Conservation (phyloP, 164 flowering plant species). For the Hamamelis virginiana region DNA sequence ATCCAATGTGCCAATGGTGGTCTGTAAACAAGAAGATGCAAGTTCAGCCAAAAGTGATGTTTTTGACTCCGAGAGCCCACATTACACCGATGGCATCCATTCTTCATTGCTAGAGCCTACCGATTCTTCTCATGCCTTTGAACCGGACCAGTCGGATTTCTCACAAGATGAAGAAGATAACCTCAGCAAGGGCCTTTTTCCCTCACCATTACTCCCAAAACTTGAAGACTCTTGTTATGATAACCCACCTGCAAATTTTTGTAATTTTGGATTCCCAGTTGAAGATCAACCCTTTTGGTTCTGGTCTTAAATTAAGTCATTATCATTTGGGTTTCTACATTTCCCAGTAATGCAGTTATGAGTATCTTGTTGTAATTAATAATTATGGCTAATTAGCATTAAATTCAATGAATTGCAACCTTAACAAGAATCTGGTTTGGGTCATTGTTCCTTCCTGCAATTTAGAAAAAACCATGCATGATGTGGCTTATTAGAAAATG, state of each 20-base stretch:
- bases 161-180: constrained; percentile 61
- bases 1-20: not conserved
- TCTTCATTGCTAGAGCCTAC: constrained; percentile 44
- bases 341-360: no score
- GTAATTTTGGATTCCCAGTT: constrained; percentile 29
- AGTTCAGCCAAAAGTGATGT: constrained; percentile 43
- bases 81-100: constrained; percentile 40
- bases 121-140: constrained; percentile 48
- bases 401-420: no score
- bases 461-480: no score
- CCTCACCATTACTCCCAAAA: constrained; percentile 19
- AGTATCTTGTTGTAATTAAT: not conserved
- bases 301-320: constrained; percentile 28
- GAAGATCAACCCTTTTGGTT: constrained; percentile 42
- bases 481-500: no score
- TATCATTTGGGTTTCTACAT: not conserved
- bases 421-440: no score
- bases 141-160: constrained; percentile 49
- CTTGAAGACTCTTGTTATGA: constrained; percentile 21
- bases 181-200: constrained; percentile 20
- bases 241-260: constrained; percentile 22
- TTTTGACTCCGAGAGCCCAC: constrained; percentile 37
- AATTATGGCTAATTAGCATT: not conserved
- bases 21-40: constrained; percentile 36
- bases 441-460: no score